A percentile compares a stretch with the other conserved stretches of the same genome.
phyloP scores from a whole-genome alignment of 352 stramenopile species.

The Globisporangium lucens region DNA sequence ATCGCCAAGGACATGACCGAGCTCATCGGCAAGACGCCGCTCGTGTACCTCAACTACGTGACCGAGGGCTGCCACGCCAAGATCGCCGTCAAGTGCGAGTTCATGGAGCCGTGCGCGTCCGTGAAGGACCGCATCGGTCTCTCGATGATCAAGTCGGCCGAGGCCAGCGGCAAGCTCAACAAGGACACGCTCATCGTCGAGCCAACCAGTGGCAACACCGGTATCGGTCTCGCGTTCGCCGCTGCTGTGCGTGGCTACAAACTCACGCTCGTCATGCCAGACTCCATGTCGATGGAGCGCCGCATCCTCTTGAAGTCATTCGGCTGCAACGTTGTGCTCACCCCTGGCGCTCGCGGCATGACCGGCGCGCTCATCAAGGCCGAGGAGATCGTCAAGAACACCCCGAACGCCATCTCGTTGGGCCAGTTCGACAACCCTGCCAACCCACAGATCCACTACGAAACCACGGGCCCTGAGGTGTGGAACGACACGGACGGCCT shows the following conservation, averaged over 20 bases:
- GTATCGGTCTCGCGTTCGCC: conserved; percentile 93
- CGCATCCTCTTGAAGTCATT: conserved; percentile 94
- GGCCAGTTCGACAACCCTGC: conserved; percentile 97
- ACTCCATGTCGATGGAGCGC: conserved; percentile 95
- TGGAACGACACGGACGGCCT: conserved; percentile 86
- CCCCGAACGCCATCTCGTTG: conserved; percentile 80
- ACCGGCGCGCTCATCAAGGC: conserved; percentile 76
- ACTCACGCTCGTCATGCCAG: conserved; percentile 94
- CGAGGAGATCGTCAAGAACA: conserved; percentile 73
- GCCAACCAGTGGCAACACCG: conserved; percentile 94
- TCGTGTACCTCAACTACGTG: conserved; percentile 91
- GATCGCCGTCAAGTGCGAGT: conserved; percentile 89
- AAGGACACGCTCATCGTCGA: conserved; percentile 91
- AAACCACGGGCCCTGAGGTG: conserved; percentile 87
- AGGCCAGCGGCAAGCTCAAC: conserved; percentile 60
- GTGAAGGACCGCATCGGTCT: conserved; percentile 87
- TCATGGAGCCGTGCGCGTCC: conserved; percentile 86
- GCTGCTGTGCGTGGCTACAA: conserved; percentile 89
- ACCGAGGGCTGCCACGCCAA: conserved; percentile 77
- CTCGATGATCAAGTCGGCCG: conserved; percentile 82
- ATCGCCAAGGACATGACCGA: conserved; percentile 94
- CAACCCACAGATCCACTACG: conserved; percentile 93
- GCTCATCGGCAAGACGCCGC: conserved; percentile 93
- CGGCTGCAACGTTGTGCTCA: conserved; percentile 90
- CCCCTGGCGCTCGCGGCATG: conserved; percentile 83